Percentiles rank a stretch among this genome's conserved stretches.
Evolutionary conservation across 2,329 filamentous ascomycete species (phyloP).

Genomic region (Xylaria sp.): DNA sequence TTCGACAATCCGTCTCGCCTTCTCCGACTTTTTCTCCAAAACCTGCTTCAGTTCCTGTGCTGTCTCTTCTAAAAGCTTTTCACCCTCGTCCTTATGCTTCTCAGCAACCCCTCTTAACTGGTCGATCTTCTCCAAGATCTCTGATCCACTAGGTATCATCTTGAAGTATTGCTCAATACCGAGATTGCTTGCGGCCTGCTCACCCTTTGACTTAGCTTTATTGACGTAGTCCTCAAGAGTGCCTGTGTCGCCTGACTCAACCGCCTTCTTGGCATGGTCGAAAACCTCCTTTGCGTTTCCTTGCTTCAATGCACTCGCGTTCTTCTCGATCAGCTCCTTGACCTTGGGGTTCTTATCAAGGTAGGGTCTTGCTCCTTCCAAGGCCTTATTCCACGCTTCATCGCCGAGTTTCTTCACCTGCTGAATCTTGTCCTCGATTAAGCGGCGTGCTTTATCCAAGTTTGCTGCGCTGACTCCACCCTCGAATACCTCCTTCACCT

Average conservation of each 20-base stretch:
- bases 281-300: slow-evolving; percentile 70
- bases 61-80: slow-evolving; percentile 72
- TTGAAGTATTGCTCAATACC: slow-evolving; percentile 67
- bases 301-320: slow-evolving; percentile 69
- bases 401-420: slow-evolving; percentile 71
- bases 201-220: slow-evolving; percentile 61
- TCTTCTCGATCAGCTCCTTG: slow-evolving; percentile 74
- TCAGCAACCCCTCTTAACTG: slow-evolving; percentile 68
- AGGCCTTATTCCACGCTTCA: slow-evolving; percentile 72
- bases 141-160: slow-evolving; percentile 66
- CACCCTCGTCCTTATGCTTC: slow-evolving; percentile 71
- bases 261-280: slow-evolving; percentile 64
- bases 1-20: slow-evolving; percentile 63
- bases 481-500: slow-evolving; percentile 68
- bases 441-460: slow-evolving; percentile 60
- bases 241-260: slow-evolving; percentile 64
- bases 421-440: slow-evolving; percentile 73
- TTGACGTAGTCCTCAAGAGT: slow-evolving; percentile 67
- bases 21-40: slow-evolving; percentile 62
- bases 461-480: slow-evolving; percentile 62
- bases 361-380: slow-evolving; percentile 73
- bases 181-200: slow-evolving; percentile 45
- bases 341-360: slow-evolving; percentile 79
- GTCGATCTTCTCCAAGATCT: slow-evolving; percentile 69
- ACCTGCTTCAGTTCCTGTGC: slow-evolving; percentile 69